Evolutionary conservation across 495 filamentous ascomycete genomes (phyloP).

Genomic region (Penicillium dipodomyicola): DNA sequence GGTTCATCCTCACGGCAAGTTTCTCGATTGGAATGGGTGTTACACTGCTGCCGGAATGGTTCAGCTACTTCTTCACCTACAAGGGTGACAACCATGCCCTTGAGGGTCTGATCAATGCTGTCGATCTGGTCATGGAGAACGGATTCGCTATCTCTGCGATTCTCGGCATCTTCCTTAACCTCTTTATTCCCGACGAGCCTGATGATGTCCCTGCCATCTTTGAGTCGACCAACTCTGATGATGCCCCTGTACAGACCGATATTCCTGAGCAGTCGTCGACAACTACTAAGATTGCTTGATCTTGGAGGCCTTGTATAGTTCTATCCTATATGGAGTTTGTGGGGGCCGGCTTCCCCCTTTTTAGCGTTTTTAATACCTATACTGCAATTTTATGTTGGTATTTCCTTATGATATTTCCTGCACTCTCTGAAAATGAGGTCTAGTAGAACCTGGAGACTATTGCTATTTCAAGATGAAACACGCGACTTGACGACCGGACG

Average conservation of each 20-base stretch:
- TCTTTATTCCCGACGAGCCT: conserved; percentile 69
- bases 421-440: background rate
- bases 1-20: conserved; percentile 81
- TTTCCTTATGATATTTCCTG: background rate
- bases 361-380: conserved; percentile 3
- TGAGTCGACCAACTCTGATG: conserved; percentile 21
- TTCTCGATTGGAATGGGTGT: conserved; percentile 77
- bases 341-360: background rate
- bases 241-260: conserved; percentile 5
- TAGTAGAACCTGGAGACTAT: background rate
- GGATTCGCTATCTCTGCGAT: conserved; percentile 64
- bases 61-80: conserved; percentile 73
- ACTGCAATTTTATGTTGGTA: background rate
- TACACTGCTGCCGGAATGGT: conserved; percentile 78
- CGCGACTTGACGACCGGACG: background rate
- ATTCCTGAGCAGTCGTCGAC: background rate
- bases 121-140: conserved; percentile 77
- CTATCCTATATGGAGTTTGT: background rate
- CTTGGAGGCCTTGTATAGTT: background rate
- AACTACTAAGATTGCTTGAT: conserved; percentile 5
- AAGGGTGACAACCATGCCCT: conserved; percentile 66
- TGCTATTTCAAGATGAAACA: background rate
- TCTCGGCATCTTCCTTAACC: conserved; percentile 68
- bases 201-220: conserved; percentile 52
- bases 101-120: conserved; percentile 78